These are phyloP conservation scores for Manihot esculenta DNA, from an alignment of 441 rosid species.

Conservation along the genomic window DNA sequence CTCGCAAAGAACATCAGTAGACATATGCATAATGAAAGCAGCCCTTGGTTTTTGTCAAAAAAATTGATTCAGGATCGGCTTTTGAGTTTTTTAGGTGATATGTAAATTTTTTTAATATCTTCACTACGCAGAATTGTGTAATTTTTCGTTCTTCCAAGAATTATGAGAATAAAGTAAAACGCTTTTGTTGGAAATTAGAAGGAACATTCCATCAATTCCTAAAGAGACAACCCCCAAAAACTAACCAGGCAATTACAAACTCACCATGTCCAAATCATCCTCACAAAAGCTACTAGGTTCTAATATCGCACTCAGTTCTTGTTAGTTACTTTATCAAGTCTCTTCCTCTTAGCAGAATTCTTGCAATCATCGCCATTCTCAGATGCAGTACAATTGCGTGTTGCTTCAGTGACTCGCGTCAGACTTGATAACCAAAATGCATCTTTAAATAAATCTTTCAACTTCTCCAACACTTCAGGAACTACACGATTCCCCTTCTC, in stretches of 20 bases:
- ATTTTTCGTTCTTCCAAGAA: too few relatives aligned
- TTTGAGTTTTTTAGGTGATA: background rate
- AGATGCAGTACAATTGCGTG: constrained; percentile 14
- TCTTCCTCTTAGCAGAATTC: constrained; percentile 24
- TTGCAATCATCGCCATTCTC: constrained; percentile 1
- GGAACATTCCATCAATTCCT: background rate
- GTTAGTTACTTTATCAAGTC: background rate
- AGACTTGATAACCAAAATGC: constrained; percentile 25
- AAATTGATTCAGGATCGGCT: background rate
- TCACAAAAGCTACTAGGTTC: background rate
- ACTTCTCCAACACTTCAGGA: constrained; percentile 34
- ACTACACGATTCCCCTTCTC: constrained; percentile 28
- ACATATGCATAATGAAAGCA: background rate
- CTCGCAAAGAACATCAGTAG: constrained; percentile 25
- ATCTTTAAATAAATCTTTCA: constrained; percentile 34
- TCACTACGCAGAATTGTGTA: background rate
- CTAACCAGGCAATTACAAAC: background rate
- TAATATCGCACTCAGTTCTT: background rate
- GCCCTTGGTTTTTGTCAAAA: background rate
- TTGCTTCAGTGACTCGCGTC: constrained; percentile 26
- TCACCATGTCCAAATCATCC: too few relatives aligned
- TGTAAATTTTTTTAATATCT: constrained; percentile 3
- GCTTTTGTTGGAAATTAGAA: too few relatives aligned
- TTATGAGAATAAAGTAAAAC: background rate
- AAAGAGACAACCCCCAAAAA: background rate